Base-by-base conservation (phyloP, 208 protist species). In the Spongospora subterranea region DNA sequence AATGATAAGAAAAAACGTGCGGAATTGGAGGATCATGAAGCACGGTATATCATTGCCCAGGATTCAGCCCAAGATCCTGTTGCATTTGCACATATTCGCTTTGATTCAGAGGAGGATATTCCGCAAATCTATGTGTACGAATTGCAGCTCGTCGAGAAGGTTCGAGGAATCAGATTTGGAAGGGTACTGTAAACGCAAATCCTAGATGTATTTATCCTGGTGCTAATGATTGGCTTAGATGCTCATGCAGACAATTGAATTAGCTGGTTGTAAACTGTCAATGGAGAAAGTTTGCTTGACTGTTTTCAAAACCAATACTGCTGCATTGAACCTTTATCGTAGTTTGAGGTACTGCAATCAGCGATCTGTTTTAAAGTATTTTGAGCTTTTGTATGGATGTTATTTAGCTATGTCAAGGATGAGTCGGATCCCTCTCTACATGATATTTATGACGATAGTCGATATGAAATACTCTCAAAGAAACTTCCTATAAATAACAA, bases 211-310 rank as follows among this genome's bases (percentile, higher is more conserved):
- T 13, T 13, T 43, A 82, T 43, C n/a, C 6, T 39, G 71, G 35
- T 43, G n/a, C n/a, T n/a, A n/a, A n/a, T n/a, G n/a, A 43, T 6
- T 82, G 71, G 17, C 13, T 35, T 43, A 82, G 71, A 20, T 82
- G 6, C 6, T 82, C 6, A 82, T 82, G 71, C 71, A 82, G n/a
- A 43, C 40, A 20, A 43, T 82, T 82, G 71, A 82, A n/a, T 20
- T 82, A n/a, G n/a, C 71, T 43, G 71, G 71, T n/a, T 82, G 71
- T 35, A 6, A 45, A n/a, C 40, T 82, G 6, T 13, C 13, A 6
- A 35, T 82, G 6, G 71, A 82, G 35, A 82, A 82, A 43, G 71
- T 82, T n/a, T 35, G n/a, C 13, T 43, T 82, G 71, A 82, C 71
- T 6, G 71, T 82, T 43, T 82, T 82, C n/a, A 43, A 82, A 6